Evolutionary conservation across 345 rosid species (phyloP).

Genomic region (Citrus trifoliata): DNA sequence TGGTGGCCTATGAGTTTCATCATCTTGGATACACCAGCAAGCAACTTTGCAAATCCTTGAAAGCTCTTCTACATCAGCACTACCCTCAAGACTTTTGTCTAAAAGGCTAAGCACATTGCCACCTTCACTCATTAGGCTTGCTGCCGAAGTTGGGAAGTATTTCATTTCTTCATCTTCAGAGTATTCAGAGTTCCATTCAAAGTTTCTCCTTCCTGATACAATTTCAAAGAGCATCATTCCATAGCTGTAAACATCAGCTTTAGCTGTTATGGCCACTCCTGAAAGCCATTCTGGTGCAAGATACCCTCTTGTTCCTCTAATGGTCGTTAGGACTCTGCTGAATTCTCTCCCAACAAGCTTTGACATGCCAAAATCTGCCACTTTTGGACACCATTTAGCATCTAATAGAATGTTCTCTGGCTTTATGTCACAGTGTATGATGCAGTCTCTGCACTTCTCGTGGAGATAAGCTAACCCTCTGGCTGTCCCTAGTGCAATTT

Average conservation of each 20-base stretch:
- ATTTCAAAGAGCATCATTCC: conserved; percentile 90
- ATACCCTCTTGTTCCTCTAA: conserved; percentile 89
- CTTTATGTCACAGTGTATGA: conserved; percentile 89
- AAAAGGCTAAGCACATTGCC: conserved; percentile 47
- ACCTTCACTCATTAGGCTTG: conserved; percentile 39
- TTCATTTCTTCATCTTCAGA: conserved; percentile 40
- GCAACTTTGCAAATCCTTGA: conserved; percentile 58
- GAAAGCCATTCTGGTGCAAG: conserved; percentile 95
- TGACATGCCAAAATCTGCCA: conserved; percentile 85
- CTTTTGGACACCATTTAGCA: conserved; percentile 63
- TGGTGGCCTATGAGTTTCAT: conserved; percentile 65
- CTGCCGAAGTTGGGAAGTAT: conserved; percentile 66
- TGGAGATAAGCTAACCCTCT: conserved; percentile 82
- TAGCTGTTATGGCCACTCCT: conserved; percentile 71
- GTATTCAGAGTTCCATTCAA: conserved; percentile 40
- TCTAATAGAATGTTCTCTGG: conserved; percentile 85
- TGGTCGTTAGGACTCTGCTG: conserved; percentile 76
- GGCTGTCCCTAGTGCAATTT: conserved; percentile 69
- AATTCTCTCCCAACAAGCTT: conserved; percentile 83
- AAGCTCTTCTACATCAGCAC: conserved; percentile 59
- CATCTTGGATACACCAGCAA: conserved; percentile 89
- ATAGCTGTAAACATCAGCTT: conserved; percentile 86
- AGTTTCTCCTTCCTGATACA: conserved; percentile 76
- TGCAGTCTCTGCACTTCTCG: conserved; percentile 80
- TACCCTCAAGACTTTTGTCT: conserved; percentile 45